A percentile compares a stretch with the other conserved stretches of the same genome.
phyloP scores from a whole-genome alignment of 1,139 yeast species.

The Saccharomyces hybrid region DNA sequence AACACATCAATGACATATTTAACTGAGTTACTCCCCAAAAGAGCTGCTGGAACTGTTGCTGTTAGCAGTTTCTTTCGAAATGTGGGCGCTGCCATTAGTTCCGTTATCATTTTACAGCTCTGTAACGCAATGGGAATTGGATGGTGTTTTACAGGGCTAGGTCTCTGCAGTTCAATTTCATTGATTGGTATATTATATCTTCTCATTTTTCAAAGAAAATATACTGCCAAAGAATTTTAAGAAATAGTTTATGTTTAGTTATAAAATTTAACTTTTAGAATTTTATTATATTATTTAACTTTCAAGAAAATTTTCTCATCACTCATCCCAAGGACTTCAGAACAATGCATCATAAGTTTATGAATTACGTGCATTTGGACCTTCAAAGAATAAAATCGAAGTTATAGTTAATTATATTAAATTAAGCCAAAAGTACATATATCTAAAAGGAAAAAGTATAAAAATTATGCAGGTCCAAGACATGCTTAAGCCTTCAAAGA shows the following conservation, averaged over 20 bases:
- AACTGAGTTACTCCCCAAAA: conserved; percentile 46
- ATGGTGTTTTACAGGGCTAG: conserved; percentile 55
- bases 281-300: too few species aligned
- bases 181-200: conserved; percentile 18
- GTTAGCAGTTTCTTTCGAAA: conserved; percentile 50
- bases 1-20: conserved; percentile 51
- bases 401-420: conserved; percentile 9
- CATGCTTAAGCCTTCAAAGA: conserved; percentile 71
- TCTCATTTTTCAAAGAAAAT: conserved; percentile 13
- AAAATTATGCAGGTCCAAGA: conserved; percentile 6
- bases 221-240: not conserved
- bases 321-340: too few species aligned
- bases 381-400: not conserved
- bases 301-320: too few species aligned
- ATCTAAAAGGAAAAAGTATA: conserved; percentile 13
- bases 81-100: conserved; percentile 49
- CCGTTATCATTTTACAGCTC: conserved; percentile 41
- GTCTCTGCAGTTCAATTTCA: conserved; percentile 36
- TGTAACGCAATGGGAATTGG: conserved; percentile 45
- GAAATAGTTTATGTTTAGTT: not conserved
- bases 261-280: not conserved
- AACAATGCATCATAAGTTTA: not conserved
- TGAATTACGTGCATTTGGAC: not conserved
- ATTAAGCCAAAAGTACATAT: conserved; percentile 12
- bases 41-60: conserved; percentile 52